Base-by-base conservation (phyloP, 176 grass and related monocot species). In the Triticum monococcum region DNA sequence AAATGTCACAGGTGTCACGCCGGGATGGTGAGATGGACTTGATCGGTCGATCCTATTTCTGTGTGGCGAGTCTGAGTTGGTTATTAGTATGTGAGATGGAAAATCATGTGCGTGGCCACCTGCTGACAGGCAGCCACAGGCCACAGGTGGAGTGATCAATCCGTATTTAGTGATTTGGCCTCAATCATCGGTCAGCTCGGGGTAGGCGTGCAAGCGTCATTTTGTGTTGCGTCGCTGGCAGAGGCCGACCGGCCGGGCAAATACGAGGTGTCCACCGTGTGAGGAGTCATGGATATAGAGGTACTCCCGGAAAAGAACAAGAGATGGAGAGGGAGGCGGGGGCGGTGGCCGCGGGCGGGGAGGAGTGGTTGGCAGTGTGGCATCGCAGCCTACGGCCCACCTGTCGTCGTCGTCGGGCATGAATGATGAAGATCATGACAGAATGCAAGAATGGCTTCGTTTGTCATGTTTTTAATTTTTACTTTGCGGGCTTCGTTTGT, bases 231-330 rank as follows among this genome's bases (percentile, higher is more conserved):
- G 28, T 20, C 16, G 24, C 25, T 76, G 74, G 74, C 46, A 2
- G 43, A 28, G 14, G 25, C 25, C 73, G 16, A 8, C 43, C n/a
- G 23, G 43, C 9, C 14, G 72, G 72, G 8, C 43, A 76, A 76
- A 76, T 52, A 77, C 73, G 73, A 76, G 73, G 73, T 76, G 72
- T 31, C 72, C 72, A 52, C 24, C 43, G 48, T 24, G 6, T 22
- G 57, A 10, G 8, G 3, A 61, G 50, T 22, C 54, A 2, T 59
- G 54, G 54, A 59, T 59, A 59, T 46, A 28, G 28, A 5, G 3
- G 0, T 20, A 22, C 18, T 59, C 54, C 0, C 54, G 54, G 18
- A 59, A 59, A 59, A 22, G 54, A 59, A 59, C 54, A 59, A 22
- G 54, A 59, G 54, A 57, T 57, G 54, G 17, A 57, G 18, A 57